These are phyloP conservation scores for Pestalotiopsis sp. DNA, from an alignment of 2,329 filamentous ascomycete species.

Conservation along the genomic window DNA sequence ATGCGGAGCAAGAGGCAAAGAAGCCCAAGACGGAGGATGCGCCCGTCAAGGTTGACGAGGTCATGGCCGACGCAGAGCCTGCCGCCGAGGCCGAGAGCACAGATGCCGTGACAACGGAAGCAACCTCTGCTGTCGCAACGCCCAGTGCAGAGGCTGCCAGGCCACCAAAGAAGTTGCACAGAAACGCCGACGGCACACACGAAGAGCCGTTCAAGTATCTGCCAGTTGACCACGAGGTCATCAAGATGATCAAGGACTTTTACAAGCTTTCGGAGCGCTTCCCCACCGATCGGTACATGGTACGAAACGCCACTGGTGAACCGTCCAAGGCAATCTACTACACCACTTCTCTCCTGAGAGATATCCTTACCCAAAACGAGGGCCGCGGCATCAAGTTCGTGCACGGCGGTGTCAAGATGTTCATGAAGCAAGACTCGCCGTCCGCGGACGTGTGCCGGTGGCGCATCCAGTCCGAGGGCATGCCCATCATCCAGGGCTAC, in stretches of 20 bases:
- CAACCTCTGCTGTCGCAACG: constrained; percentile 13
- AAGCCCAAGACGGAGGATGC: constrained; percentile 45
- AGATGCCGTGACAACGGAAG: constrained; percentile 21
- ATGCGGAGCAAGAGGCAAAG: constrained; percentile 45
- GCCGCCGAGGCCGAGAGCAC: constrained; percentile 22
- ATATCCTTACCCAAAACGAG: constrained; percentile 86
- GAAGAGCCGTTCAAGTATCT: constrained; percentile 98
- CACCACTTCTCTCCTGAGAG: constrained; percentile 80
- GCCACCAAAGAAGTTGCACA: constrained; percentile 43
- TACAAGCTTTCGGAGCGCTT: constrained; percentile 85
- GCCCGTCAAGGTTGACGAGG: constrained; percentile 22
- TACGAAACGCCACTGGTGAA: constrained; percentile 86
- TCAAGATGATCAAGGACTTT: constrained; percentile 78
- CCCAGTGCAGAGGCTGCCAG: constrained; percentile 22
- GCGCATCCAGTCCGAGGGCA: constrained; percentile 93
- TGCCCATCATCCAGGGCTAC: constrained; percentile 89
- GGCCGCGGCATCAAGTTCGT: constrained; percentile 92
- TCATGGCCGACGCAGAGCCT: constrained; percentile 17
- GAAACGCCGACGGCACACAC: constrained; percentile 53
- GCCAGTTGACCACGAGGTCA: constrained; percentile 71
- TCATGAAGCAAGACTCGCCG: constrained; percentile 95
- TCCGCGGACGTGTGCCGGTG: constrained; percentile 85
- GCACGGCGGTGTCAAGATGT: constrained; percentile 97
- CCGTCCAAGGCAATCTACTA: constrained; percentile 97
- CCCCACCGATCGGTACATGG: constrained; percentile 90